Evolutionary conservation across 1,139 yeast species (phyloP).

Genomic region (Trichomonascaceae sp.): DNA sequence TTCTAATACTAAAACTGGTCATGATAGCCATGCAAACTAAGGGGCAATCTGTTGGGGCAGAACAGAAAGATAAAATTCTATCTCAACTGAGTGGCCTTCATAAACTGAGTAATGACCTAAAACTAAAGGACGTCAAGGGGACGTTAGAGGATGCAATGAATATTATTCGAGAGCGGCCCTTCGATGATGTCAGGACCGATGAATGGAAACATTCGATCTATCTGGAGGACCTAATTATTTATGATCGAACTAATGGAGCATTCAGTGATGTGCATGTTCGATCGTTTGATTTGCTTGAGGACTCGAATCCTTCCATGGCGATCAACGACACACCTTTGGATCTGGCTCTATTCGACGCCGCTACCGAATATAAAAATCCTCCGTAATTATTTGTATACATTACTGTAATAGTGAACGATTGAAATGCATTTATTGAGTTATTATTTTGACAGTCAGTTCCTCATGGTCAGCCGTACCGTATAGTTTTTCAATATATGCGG

Average conservation of each 20-base stretch:
- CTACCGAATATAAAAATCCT: slow-evolving; percentile 64
- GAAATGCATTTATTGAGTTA: neutral
- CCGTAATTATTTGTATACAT: slow-evolving; percentile 7
- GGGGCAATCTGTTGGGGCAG: neutral
- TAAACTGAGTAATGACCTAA: neutral
- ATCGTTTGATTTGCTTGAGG: slow-evolving; percentile 65
- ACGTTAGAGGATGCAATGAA: slow-evolving; percentile 24
- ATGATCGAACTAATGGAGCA: slow-evolving; percentile 29
- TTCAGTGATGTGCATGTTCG: slow-evolving; percentile 37
- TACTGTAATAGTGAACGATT: neutral
- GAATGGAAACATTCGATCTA: slow-evolving; percentile 20
- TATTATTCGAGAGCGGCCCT: slow-evolving; percentile 18
- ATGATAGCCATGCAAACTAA: slow-evolving; percentile 1
- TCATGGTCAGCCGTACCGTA: neutral
- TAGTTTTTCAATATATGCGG: neutral
- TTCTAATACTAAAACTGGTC: slow-evolving; percentile 2
- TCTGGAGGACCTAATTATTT: slow-evolving; percentile 31
- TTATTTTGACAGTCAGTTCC: too few relatives aligned
- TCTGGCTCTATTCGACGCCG: slow-evolving; percentile 68
- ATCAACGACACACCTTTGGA: slow-evolving; percentile 64
- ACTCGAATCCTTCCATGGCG: slow-evolving; percentile 47
- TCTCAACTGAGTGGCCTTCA: neutral
- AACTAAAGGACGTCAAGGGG: slow-evolving; percentile 10
- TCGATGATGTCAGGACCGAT: slow-evolving; percentile 23
- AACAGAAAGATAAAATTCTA: neutral